Evolutionary conservation across 2,329 filamentous ascomycete genomes (phyloP).

Genomic region (Aspergillus pseudoviridinutans): DNA sequence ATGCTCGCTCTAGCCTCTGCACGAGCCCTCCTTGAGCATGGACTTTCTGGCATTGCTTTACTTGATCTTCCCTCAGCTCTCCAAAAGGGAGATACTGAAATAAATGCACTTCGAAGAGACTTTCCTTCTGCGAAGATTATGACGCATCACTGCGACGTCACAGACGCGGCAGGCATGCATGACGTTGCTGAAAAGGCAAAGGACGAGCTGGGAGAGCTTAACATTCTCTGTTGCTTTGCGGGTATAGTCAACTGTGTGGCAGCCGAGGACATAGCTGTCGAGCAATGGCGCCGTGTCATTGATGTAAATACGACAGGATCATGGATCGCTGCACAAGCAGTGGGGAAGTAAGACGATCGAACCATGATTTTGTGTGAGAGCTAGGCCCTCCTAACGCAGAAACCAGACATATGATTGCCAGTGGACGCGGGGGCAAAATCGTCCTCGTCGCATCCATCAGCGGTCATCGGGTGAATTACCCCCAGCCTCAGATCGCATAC

Average conservation of each 20-base stretch:
- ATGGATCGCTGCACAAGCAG: slow-evolving; percentile 66
- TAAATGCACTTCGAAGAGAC: slow-evolving; percentile 46
- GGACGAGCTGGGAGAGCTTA: slow-evolving; percentile 46
- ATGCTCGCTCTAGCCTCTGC: slow-evolving; percentile 57
- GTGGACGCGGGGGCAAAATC: slow-evolving; percentile 56
- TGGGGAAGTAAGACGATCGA: slow-evolving; percentile 38
- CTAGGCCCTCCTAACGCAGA: neutral
- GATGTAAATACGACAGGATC: slow-evolving; percentile 69
- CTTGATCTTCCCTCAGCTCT: slow-evolving; percentile 54
- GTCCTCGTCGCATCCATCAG: slow-evolving; percentile 65
- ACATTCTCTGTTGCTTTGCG: slow-evolving; percentile 61
- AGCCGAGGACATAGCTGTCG: slow-evolving; percentile 55
- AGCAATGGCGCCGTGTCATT: slow-evolving; percentile 60
- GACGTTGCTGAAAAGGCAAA: slow-evolving; percentile 9
- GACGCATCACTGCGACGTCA: slow-evolving; percentile 57
- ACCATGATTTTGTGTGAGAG: neutral
- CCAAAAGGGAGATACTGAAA: slow-evolving; percentile 33
- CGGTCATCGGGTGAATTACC: slow-evolving; percentile 65
- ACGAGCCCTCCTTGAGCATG: slow-evolving; percentile 65
- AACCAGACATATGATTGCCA: slow-evolving; percentile 49
- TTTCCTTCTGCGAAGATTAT: slow-evolving; percentile 54
- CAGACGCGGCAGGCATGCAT: slow-evolving; percentile 40
- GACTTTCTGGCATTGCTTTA: slow-evolving; percentile 54
- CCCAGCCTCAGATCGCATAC: slow-evolving; percentile 67
- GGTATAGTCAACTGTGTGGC: slow-evolving; percentile 63